phyloP scores from a whole-genome alignment of 495 filamentous ascomycete genomes.

The Aspergillus saccharolyticus region DNA sequence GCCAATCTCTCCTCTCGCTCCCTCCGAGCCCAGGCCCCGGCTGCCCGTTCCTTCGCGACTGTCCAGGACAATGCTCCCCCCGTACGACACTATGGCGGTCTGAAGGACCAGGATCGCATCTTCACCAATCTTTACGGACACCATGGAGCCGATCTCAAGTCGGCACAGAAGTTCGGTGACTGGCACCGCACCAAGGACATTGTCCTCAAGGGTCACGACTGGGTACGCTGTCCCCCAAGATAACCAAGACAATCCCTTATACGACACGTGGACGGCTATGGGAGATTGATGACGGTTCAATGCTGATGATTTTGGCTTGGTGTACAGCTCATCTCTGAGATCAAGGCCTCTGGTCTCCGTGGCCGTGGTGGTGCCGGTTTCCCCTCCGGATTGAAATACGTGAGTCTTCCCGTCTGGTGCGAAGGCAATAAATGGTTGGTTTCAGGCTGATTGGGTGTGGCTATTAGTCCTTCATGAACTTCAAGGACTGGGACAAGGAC shows the following conservation, averaged over 20 bases:
- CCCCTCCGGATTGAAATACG: constrained; percentile 98
- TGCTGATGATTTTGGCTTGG: constrained; percentile 17
- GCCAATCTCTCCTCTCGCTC: constrained; percentile 51
- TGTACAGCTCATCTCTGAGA: constrained; percentile 82
- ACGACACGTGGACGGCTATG: constrained; percentile 1
- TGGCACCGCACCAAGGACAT: constrained; percentile 99
- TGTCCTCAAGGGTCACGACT: constrained; percentile 91
- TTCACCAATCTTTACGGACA: constrained; percentile 97
- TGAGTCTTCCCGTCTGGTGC: constrained; percentile 35
- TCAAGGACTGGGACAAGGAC: constrained; percentile 99
- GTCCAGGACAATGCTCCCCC: constrained; percentile 77
- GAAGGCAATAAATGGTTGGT: background rate
- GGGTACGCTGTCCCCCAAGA: constrained; percentile 52
- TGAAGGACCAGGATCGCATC: constrained; percentile 94
- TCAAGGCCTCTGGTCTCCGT: constrained; percentile 92
- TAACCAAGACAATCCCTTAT: background rate
- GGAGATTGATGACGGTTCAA: constrained; percentile 6
- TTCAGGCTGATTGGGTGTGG: constrained; percentile 8
- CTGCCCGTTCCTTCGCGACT: constrained; percentile 71
- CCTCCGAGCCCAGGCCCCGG: constrained; percentile 47
- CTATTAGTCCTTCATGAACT: constrained; percentile 95
- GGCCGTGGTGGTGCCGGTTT: constrained; percentile 97
- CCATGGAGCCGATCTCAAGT: constrained; percentile 83
- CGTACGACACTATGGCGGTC: constrained; percentile 70
- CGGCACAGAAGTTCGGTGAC: constrained; percentile 96